phyloP scores from a whole-genome alignment of 176 grass and related monocot species.

The sorghum (Sorghum bicolor) region Sorghum_bicolor_NCBIv3 NC_012876.2:61115001-61115500 shows the following conservation, averaged over 20 bases:
- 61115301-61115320: conserved; percentile 10
- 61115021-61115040: too few relatives aligned
- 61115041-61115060: too few relatives aligned
- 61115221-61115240: neutral
- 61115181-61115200: neutral
- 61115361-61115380: conserved; percentile 7
- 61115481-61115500: conserved; percentile 35
- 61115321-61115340: conserved; percentile 33
- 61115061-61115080: neutral
- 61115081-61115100: neutral
- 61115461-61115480: conserved; percentile 1
- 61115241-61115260: neutral
- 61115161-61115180: neutral
- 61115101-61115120: neutral
- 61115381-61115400: conserved; percentile 23
- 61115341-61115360: conserved; percentile 17
- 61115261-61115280: neutral
- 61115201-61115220: conserved; percentile 17
- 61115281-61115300: conserved; percentile 9
- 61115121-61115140: conserved; percentile 6
- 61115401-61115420: neutral
- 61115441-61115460: neutral
- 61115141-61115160: neutral
- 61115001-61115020: too few relatives aligned
- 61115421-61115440: conserved; percentile 7